Conservation (phyloP, 2,329 filamentous ascomycete species). For the Diaporthe humulicola region DNA sequence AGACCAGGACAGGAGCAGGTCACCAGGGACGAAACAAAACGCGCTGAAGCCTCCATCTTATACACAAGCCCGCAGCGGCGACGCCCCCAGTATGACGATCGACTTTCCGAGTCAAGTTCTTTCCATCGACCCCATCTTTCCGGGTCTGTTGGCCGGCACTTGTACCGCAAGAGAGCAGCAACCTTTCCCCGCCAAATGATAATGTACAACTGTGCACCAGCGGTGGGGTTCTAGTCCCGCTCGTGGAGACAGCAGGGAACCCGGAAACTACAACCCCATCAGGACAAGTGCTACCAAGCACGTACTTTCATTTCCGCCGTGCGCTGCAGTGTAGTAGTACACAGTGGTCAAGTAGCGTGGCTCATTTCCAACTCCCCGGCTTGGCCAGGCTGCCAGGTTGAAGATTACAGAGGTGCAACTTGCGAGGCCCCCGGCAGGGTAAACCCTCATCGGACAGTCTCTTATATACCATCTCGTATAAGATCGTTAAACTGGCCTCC, state of each 20-base stretch:
- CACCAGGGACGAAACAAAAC: neutral
- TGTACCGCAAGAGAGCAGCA: neutral
- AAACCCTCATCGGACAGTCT: too few species aligned
- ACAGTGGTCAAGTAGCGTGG: too few species aligned
- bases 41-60: constrained; percentile 6
- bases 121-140: constrained; percentile 13
- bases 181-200: neutral
- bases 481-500: too few species aligned
- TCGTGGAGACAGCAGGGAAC: neutral
- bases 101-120: constrained; percentile 8
- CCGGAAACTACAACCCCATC: neutral
- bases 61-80: neutral
- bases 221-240: constrained; percentile 1
- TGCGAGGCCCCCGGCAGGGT: too few species aligned
- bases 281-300: neutral
- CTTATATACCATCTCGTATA: too few species aligned
- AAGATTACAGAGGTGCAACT: too few species aligned
- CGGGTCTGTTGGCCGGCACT: constrained; percentile 24
- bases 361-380: too few species aligned
- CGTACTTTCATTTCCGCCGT: neutral
- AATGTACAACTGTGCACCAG: too few species aligned
- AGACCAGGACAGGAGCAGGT: neutral
- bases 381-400: too few species aligned
- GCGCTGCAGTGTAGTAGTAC: neutral
- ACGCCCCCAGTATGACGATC: neutral